Conservation (phyloP, 2,329 filamentous ascomycete genomes). For the Coleophoma crateriformis region DNA sequence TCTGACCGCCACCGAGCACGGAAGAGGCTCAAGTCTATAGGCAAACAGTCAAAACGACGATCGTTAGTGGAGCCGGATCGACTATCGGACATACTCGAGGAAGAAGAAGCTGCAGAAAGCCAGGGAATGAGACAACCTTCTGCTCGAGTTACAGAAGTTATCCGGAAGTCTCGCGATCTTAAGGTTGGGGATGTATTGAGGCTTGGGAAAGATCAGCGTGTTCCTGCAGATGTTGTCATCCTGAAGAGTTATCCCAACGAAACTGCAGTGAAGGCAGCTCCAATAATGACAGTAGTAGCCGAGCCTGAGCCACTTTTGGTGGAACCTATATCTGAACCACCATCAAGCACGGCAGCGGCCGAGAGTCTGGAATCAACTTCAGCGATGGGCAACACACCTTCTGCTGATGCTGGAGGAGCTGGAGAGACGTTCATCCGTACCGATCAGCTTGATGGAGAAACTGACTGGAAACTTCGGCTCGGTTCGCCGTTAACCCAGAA, state of each 20-base stretch:
- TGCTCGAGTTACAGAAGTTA: constrained; percentile 58
- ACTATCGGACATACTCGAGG: constrained; percentile 63
- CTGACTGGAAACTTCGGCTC: constrained; percentile 93
- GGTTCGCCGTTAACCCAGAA: constrained; percentile 81
- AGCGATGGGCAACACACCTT: constrained; percentile 17
- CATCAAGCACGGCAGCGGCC: constrained; percentile 10
- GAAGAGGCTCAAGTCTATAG: constrained; percentile 42
- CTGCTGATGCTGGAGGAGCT: constrained; percentile 22
- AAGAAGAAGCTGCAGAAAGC: constrained; percentile 50
- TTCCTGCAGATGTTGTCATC: constrained; percentile 92
- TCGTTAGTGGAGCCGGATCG: constrained; percentile 32
- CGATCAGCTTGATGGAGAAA: constrained; percentile 95
- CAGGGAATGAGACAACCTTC: constrained; percentile 32
- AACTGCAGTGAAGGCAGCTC: constrained; percentile 20
- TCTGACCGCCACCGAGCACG: constrained; percentile 29
- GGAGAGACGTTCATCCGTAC: constrained; percentile 97
- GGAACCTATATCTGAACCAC: constrained; percentile 23
- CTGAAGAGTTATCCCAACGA: constrained; percentile 73
- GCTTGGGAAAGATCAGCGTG: constrained; percentile 82
- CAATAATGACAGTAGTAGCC: neutral
- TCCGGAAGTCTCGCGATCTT: constrained; percentile 79
- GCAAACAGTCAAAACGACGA: constrained; percentile 31
- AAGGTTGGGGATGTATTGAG: constrained; percentile 96
- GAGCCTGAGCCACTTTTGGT: constrained; percentile 19
- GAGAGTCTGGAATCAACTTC: constrained; percentile 19